Percentiles rank a stretch among this genome's conserved stretches.
Evolutionary conservation across 2,329 filamentous ascomycete species (phyloP).

Genomic region (Sphaerulina populicola): DNA sequence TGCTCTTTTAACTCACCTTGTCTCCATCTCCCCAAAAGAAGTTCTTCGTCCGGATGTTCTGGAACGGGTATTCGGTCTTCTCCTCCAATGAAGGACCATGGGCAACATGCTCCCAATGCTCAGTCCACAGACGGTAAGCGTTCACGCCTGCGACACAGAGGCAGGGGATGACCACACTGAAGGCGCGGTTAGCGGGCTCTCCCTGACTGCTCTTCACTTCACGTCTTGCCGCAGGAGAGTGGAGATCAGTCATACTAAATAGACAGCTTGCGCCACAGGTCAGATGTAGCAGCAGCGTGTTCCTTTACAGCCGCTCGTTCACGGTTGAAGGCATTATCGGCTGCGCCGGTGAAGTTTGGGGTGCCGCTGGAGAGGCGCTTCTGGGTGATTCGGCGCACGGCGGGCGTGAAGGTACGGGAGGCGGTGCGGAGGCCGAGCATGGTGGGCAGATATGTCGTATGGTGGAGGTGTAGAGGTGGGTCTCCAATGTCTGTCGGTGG

Average conservation of each 20-base stretch:
- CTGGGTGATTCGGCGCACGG: conserved; percentile 26
- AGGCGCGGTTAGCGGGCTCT: conserved; percentile 6
- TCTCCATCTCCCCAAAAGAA: conserved; percentile 92
- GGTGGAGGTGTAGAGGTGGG: background rate
- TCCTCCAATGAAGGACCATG: conserved; percentile 85
- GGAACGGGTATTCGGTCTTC: conserved; percentile 86
- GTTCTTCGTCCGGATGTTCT: conserved; percentile 97
- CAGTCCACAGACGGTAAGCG: conserved; percentile 82
- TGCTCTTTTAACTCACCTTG: conserved; percentile 55
- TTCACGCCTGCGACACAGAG: conserved; percentile 67
- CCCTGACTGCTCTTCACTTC: too few relatives aligned
- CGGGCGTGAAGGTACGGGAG: conserved; percentile 21
- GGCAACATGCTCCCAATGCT: conserved; percentile 93
- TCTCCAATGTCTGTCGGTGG: background rate
- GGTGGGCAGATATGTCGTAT: conserved; percentile 12
- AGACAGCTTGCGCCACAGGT: conserved; percentile 91
- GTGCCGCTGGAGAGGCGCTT: conserved; percentile 20
- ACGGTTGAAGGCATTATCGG: conserved; percentile 86
- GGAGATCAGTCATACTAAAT: conserved; percentile 64
- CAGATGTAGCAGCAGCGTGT: conserved; percentile 65
- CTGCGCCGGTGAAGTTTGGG: conserved; percentile 45
- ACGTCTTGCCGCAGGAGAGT: background rate
- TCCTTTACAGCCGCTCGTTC: conserved; percentile 86
- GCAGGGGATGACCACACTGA: conserved; percentile 57
- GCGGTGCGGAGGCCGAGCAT: conserved; percentile 26